phyloP scores from a whole-genome alignment of 345 rosid genomes.

The Populus deltoides region DNA sequence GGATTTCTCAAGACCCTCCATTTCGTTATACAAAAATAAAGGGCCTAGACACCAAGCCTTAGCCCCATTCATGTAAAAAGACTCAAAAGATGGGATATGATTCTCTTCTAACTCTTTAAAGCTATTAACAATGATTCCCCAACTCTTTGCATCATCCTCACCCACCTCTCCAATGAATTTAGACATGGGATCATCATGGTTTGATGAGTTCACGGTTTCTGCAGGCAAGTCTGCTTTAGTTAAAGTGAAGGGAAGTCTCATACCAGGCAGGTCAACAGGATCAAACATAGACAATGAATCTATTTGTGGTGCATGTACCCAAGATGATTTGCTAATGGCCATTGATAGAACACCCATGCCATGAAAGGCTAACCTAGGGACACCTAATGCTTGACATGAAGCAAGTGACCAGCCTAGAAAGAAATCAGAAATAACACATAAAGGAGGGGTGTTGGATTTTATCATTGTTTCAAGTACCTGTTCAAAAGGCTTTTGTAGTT shows the following conservation, averaged over 20 bases:
- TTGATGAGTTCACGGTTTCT: neutral
- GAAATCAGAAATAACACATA: constrained; percentile 26
- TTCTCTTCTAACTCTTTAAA: constrained; percentile 20
- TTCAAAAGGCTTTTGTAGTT: constrained; percentile 12
- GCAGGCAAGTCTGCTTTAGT: constrained; percentile 10
- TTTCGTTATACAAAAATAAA: constrained; percentile 3
- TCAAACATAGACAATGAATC: neutral
- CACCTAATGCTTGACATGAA: constrained; percentile 2
- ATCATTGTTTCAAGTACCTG: neutral
- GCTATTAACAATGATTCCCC: constrained; percentile 27
- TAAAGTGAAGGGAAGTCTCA: constrained; percentile 18
- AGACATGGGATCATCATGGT: neutral
- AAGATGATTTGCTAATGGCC: constrained; percentile 7
- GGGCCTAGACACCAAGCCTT: constrained; percentile 30
- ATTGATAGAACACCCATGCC: constrained; percentile 25
- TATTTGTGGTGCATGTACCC: neutral
- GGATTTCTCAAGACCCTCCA: neutral
- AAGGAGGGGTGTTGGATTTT: constrained; percentile 4
- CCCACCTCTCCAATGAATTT: constrained; percentile 5
- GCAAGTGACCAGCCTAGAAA: constrained; percentile 26
- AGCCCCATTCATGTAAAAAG: constrained; percentile 17
- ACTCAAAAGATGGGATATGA: constrained; percentile 16
- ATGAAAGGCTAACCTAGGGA: constrained; percentile 21
- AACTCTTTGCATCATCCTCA: constrained; percentile 18
- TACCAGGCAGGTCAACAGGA: constrained; percentile 2